These are phyloP conservation scores for Corchorus olitorius DNA, from an alignment of 345 rosid species.

Conservation along the genomic window DNA sequence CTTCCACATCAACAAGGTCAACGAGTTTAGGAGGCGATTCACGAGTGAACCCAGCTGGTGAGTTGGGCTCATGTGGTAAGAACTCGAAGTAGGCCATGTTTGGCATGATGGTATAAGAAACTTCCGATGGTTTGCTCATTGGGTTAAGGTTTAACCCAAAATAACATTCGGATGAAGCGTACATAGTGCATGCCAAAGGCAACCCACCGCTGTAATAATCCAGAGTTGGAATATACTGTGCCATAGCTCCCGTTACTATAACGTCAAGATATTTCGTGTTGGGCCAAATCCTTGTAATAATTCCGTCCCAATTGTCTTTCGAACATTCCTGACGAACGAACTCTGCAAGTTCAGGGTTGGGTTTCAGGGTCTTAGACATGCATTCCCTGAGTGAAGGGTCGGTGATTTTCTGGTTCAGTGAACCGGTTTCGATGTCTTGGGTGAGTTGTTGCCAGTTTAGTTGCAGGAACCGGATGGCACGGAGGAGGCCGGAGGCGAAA, in stretches of 20 bases:
- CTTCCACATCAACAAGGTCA: constrained; percentile 75
- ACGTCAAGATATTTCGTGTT: constrained; percentile 88
- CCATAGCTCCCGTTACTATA: constrained; percentile 96
- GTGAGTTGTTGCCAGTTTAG: constrained; percentile 71
- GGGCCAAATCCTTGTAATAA: constrained; percentile 83
- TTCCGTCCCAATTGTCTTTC: constrained; percentile 68
- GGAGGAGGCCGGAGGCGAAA: constrained; percentile 88
- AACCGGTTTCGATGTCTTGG: constrained; percentile 64
- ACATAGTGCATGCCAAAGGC: constrained; percentile 93
- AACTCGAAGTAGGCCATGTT: constrained; percentile 97
- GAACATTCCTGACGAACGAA: constrained; percentile 54
- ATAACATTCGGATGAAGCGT: constrained; percentile 94
- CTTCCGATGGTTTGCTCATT: constrained; percentile 81
- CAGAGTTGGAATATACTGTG: constrained; percentile 93
- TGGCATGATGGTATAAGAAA: constrained; percentile 90
- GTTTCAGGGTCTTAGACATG: constrained; percentile 50
- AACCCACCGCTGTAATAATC: constrained; percentile 84
- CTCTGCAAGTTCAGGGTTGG: constrained; percentile 56
- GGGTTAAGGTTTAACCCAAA: constrained; percentile 91
- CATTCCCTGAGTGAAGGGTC: constrained; percentile 50
- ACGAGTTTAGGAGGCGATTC: constrained; percentile 42
- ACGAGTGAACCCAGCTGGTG: constrained; percentile 19
- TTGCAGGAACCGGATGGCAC: constrained; percentile 90
- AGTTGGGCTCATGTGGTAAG: constrained; percentile 56
- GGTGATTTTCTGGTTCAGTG: constrained; percentile 45